phyloP scores from a whole-genome alignment of 2,329 filamentous ascomycete species.

The Elsinoe arachidis region DNA sequence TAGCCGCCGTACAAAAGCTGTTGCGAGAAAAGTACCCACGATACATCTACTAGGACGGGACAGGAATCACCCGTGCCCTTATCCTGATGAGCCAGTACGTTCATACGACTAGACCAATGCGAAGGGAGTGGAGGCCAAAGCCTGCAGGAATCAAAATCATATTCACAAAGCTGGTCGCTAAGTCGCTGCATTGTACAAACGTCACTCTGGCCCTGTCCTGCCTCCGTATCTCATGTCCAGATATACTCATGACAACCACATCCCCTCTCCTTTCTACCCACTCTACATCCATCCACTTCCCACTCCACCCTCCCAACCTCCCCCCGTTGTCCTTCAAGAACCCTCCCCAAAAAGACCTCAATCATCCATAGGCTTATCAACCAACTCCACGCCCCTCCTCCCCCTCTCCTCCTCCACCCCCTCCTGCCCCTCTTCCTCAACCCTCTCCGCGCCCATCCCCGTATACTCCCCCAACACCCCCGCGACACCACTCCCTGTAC shows the following conservation, averaged over 20 bases:
- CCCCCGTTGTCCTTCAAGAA: background rate
- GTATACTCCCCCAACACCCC: conserved; percentile 28
- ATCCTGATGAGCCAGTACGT: no score
- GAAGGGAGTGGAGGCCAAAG: background rate
- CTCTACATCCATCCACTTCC: no score
- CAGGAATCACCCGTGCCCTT: no score
- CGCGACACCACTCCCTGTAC: conserved; percentile 29
- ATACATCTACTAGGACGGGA: background rate
- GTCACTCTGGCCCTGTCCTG: no score
- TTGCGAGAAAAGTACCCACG: background rate
- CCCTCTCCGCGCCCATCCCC: conserved; percentile 26
- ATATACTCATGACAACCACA: no score
- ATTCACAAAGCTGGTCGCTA: background rate
- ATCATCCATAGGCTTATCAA: conserved; percentile 65
- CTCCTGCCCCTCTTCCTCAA: conserved; percentile 20
- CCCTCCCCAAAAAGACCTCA: background rate
- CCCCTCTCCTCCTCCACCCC: conserved; percentile 31
- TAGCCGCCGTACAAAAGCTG: background rate
- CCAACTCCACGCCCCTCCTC: conserved; percentile 53
- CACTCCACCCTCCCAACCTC: background rate
- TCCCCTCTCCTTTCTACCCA: no score
- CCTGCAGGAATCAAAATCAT: background rate
- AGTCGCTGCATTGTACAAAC: background rate
- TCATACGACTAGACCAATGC: no score
- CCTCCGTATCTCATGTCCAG: no score